A percentile compares a stretch with the other conserved stretches of the same genome.
phyloP scores from a whole-genome alignment of 2,329 filamentous ascomycete species.

The Penicillium nordicum region DNA sequence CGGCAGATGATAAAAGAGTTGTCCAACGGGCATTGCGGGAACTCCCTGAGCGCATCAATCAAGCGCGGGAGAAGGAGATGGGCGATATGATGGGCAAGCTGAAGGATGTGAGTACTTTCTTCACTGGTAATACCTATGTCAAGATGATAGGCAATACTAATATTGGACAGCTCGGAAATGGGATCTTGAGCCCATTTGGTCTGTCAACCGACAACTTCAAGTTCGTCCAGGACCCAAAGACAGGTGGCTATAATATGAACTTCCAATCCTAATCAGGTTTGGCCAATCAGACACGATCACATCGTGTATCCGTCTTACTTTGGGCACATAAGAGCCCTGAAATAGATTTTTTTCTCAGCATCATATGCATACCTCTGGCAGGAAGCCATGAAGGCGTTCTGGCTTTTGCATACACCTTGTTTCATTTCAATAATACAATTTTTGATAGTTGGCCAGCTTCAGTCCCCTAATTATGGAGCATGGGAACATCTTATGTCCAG shows the following conservation, averaged over 20 bases:
- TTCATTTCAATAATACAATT: background rate
- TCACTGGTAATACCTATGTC: background rate
- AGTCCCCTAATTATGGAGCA: background rate
- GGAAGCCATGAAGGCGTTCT: constrained; percentile 6
- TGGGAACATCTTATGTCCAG: background rate
- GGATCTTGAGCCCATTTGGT: constrained; percentile 87
- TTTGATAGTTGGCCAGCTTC: background rate
- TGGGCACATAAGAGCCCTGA: background rate
- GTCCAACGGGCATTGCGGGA: constrained; percentile 63
- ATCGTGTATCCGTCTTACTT: background rate
- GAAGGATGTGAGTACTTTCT: constrained; percentile 60
- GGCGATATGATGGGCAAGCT: constrained; percentile 97
- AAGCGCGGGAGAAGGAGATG: constrained; percentile 82
- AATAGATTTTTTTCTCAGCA: background rate
- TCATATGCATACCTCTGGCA: constrained; percentile 4
- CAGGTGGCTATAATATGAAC: constrained; percentile 91
- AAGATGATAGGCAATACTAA: constrained; percentile 1
- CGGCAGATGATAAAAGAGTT: constrained; percentile 62
- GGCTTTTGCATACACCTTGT: background rate
- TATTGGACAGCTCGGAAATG: constrained; percentile 69
- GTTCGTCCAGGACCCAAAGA: constrained; percentile 84
- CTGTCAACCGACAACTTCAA: constrained; percentile 92
- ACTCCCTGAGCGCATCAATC: constrained; percentile 67
- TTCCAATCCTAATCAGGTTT: constrained; percentile 52
- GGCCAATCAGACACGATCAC: background rate